phyloP scores from a whole-genome alignment of 257 asterid genomes.

The Gentiana straminea region DNA sequence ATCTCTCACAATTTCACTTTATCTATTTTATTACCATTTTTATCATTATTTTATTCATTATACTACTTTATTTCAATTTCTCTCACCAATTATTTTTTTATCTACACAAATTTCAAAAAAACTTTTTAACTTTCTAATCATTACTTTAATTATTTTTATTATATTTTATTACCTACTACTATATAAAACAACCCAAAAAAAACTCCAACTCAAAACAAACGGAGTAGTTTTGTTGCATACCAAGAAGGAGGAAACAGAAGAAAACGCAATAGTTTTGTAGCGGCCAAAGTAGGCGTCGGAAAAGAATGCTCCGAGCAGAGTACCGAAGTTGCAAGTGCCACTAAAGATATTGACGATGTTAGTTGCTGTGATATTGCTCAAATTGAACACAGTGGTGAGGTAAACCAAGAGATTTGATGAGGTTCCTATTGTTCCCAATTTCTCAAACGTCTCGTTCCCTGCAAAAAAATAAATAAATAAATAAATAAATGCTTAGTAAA shows the following conservation, averaged over 20 bases:
- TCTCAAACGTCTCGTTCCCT: slow-evolving; percentile 85
- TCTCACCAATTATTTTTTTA: too few relatives aligned
- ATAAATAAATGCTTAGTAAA: too few relatives aligned
- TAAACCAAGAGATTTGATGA: slow-evolving; percentile 49
- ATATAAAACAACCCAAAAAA: too few relatives aligned
- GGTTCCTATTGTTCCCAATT: slow-evolving; percentile 76
- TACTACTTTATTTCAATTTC: too few relatives aligned
- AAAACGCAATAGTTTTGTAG: slow-evolving; percentile 50
- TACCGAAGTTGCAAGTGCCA: slow-evolving; percentile 63
- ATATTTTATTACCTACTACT: too few relatives aligned
- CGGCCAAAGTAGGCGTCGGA: slow-evolving; percentile 67
- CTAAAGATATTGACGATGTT: slow-evolving; percentile 44
- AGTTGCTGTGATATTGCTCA: slow-evolving; percentile 46
- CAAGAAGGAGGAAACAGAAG: slow-evolving; percentile 42
- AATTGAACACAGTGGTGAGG: slow-evolving; percentile 58
- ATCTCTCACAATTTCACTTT: too few relatives aligned
- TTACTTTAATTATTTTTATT: too few relatives aligned
- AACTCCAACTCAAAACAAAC: too few relatives aligned
- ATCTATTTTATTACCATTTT: too few relatives aligned
- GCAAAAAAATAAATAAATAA: neutral
- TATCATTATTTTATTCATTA: too few relatives aligned
- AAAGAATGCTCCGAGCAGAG: slow-evolving; percentile 59
- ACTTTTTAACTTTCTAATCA: too few relatives aligned
- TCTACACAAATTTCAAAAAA: too few relatives aligned
- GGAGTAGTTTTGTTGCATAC: slow-evolving; percentile 13